Percentiles rank a stretch among this genome's conserved stretches.
Evolutionary conservation across 2,329 filamentous ascomycete genomes (phyloP).

Genomic region (Fusarium tanahbumbuense): DNA sequence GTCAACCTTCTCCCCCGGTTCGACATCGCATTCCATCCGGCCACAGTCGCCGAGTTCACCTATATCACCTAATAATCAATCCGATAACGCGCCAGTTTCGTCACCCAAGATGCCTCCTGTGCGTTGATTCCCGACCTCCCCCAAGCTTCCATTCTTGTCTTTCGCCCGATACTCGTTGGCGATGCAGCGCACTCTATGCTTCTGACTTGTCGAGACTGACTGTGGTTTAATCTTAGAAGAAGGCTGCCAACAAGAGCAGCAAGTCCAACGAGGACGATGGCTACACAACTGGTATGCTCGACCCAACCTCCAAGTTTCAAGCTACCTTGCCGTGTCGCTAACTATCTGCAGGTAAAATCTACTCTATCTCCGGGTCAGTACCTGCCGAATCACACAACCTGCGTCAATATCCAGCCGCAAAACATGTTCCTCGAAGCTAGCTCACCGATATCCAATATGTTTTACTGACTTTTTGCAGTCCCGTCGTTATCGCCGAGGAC

Average conservation of each 20-base stretch:
- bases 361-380: slow-evolving; percentile 71
- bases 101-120: slow-evolving; percentile 67
- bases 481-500: slow-evolving; percentile 96
- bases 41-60: slow-evolving; percentile 46
- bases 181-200: slow-evolving; percentile 25
- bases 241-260: slow-evolving; percentile 46
- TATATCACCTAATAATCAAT: slow-evolving; percentile 43
- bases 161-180: slow-evolving; percentile 16
- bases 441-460: slow-evolving; percentile 4
- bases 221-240: slow-evolving; percentile 38
- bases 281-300: slow-evolving; percentile 54
- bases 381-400: slow-evolving; percentile 4
- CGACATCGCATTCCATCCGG: slow-evolving; percentile 49
- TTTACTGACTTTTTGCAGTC: slow-evolving; percentile 63
- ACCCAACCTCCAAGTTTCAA: slow-evolving; percentile 9
- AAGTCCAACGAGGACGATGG: slow-evolving; percentile 53
- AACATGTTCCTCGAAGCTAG: slow-evolving; percentile 11
- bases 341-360: slow-evolving; percentile 66
- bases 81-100: slow-evolving; percentile 45
- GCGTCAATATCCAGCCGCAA: slow-evolving; percentile 3
- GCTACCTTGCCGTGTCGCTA: slow-evolving; percentile 40
- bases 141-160: slow-evolving; percentile 14
- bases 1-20: slow-evolving; percentile 48
- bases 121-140: slow-evolving; percentile 53
- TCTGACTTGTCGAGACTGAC: slow-evolving; percentile 35